A percentile compares a stretch with the other conserved stretches of the same genome.
These are phyloP conservation scores for Syzygium aromaticum DNA, from an alignment of 345 rosid species.

Conservation along the genomic window DNA sequence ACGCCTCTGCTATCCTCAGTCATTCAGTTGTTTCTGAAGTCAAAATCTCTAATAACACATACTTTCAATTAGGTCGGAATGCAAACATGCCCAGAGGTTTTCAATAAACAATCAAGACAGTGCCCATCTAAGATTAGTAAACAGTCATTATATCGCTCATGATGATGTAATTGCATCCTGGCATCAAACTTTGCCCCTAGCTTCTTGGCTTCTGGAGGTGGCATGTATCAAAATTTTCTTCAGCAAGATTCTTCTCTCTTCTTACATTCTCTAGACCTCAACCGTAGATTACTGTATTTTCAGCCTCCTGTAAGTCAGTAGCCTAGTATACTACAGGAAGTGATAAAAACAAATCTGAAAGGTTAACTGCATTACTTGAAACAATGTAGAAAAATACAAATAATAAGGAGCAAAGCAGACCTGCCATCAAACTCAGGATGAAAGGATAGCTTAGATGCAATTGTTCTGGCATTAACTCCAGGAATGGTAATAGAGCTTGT, in stretches of 20 bases:
- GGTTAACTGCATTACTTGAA: background rate
- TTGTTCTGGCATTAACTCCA: constrained; percentile 40
- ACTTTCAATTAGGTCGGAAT: background rate
- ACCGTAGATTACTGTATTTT: background rate
- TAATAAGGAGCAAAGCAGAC: constrained; percentile 18
- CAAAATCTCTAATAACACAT: background rate
- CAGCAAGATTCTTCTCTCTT: background rate
- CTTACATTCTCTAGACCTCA: background rate
- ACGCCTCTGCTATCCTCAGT: background rate
- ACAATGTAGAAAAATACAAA: background rate
- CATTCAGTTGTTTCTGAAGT: background rate
- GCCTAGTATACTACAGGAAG: background rate
- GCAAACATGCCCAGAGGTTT: background rate
- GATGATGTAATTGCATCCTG: background rate
- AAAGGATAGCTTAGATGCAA: constrained; percentile 13
- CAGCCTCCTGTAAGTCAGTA: background rate
- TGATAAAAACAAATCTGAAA: background rate
- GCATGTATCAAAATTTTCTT: background rate
- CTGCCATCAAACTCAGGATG: constrained; percentile 36
- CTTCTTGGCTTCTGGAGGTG: background rate
- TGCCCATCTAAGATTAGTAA: background rate
- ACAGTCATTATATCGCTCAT: background rate
- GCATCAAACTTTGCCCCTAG: background rate
- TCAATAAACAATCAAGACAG: background rate
- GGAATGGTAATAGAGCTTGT: constrained; percentile 42